Base-by-base conservation (phyloP, 2,329 filamentous ascomycete species). In the Colletotrichum gigasporum region DNA sequence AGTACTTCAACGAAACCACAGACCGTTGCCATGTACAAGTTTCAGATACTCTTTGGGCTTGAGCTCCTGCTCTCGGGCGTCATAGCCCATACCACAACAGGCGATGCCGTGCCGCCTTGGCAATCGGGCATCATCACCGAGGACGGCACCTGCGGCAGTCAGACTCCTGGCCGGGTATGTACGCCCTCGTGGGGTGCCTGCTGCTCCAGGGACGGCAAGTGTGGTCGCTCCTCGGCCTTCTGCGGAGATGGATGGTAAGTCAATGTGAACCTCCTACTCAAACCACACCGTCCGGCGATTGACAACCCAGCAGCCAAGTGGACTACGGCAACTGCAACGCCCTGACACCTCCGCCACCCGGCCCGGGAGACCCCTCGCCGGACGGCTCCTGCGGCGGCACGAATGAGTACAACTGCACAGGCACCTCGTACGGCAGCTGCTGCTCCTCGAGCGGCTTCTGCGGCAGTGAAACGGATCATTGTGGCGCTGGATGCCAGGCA, bases 211-310 rank as follows among this genome's bases (percentile, higher is more conserved):
- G 55, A 59, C 20, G 55, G 45, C 6, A 26, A 24, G 9, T 59
- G 55, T 34, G 55, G 55, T 20, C 44, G 44, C 14, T 59, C 55
- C 2, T 51, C 20, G 1, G 8, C 45, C 1, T 50, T 51, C 44
- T 59, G 55, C 11, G 55, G 55, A 20, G 44, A 50, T 16, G 55
- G 55, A 18, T 59, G 55, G 55, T 59, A 11, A 50, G 55, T 51
- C 45, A 28, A 3, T 7, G 1, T 0, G 18, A 9, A 20, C 14
- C 30, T 16, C 14, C 1, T 3, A 24, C 2, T 2, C 10, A 51
- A 10, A 6, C 16, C 24, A 16, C 14, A 26, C 3, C 18, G 16
- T 51, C 18, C 3, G n/a, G n/a, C n/a, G 4, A 3, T 9, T 51
- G 2, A 51, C 26, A 51, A 11, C 47, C 14, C 11, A 30, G n/a